phyloP scores from a whole-genome alignment of 352 stramenopile genomes.

The Phytopythium boreale region DNA sequence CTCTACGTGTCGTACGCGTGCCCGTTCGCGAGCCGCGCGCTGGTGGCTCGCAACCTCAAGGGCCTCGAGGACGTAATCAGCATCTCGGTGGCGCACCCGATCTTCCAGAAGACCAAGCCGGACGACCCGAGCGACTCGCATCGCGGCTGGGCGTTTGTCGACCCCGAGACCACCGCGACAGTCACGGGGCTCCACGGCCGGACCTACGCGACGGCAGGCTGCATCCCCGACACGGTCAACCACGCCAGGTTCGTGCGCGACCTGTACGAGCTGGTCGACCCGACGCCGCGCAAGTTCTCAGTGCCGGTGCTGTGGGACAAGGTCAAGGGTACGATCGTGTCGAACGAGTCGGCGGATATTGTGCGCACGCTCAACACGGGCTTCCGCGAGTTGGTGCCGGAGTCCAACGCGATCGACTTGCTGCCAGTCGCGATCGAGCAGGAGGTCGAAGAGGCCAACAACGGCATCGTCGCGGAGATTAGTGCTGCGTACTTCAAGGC shows the following conservation, averaged over 20 bases:
- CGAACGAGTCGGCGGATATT: slow-evolving; percentile 72
- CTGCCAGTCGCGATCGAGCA: slow-evolving; percentile 38
- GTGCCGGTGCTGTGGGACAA: slow-evolving; percentile 76
- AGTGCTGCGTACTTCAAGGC: slow-evolving; percentile 57
- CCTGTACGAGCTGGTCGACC: slow-evolving; percentile 34
- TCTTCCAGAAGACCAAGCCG: slow-evolving; percentile 41
- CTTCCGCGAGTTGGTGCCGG: slow-evolving; percentile 35
- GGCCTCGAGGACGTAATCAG: slow-evolving; percentile 89
- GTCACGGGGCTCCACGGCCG: slow-evolving; percentile 4
- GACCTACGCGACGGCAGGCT: slow-evolving; percentile 15
- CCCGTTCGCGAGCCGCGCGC: slow-evolving; percentile 60
- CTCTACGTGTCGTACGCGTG: slow-evolving; percentile 93
- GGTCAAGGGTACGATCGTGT: slow-evolving; percentile 60
- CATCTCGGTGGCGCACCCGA: slow-evolving; percentile 75
- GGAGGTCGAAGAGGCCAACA: slow-evolving; percentile 62
- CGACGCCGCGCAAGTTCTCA: slow-evolving; percentile 20
- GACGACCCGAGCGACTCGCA: slow-evolving; percentile 31
- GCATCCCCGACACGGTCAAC: slow-evolving; percentile 28
- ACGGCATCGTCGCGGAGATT: slow-evolving; percentile 58
- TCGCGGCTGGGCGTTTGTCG: slow-evolving; percentile 32
- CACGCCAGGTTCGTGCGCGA: slow-evolving; percentile 22
- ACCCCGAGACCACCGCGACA: slow-evolving; percentile 5
- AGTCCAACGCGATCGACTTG: slow-evolving; percentile 24
- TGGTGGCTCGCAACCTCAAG: slow-evolving; percentile 83
- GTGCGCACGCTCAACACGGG: slow-evolving; percentile 56